phyloP scores from a whole-genome alignment of 441 rosid genomes.

The Adansonia rubrostipa region DNA sequence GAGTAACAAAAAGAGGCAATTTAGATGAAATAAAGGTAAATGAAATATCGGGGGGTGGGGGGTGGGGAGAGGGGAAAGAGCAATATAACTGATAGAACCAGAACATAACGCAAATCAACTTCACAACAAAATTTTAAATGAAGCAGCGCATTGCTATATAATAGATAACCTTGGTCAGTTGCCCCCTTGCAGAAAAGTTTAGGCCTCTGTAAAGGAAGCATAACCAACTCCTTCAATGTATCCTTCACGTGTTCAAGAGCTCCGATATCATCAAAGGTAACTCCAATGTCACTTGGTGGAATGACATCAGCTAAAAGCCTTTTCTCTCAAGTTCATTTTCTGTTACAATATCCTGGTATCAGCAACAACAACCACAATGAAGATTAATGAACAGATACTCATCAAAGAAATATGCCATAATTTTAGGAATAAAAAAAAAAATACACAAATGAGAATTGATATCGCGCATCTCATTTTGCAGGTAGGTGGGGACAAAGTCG shows the following conservation, averaged over 20 bases:
- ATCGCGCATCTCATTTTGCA: neutral
- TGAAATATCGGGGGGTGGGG: neutral
- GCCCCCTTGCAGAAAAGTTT: slow-evolving; percentile 89
- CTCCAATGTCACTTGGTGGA: slow-evolving; percentile 87
- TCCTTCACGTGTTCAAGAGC: slow-evolving; percentile 53
- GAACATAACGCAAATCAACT: neutral
- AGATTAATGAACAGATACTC: slow-evolving; percentile 1
- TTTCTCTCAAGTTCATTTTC: slow-evolving; percentile 88
- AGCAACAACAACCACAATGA: slow-evolving; percentile 26
- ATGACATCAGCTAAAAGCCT: slow-evolving; percentile 87
- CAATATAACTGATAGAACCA: neutral
- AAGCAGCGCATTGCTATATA: slow-evolving; percentile 11
- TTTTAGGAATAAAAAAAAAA: neutral
- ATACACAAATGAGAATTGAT: neutral
- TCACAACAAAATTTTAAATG: neutral
- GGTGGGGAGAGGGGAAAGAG: neutral
- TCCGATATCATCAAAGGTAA: slow-evolving; percentile 85
- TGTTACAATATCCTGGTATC: slow-evolving; percentile 76
- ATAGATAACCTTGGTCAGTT: slow-evolving; percentile 68
- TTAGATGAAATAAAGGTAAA: neutral
- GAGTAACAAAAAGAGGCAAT: neutral
- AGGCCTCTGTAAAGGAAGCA: slow-evolving; percentile 91
- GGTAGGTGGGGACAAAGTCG: slow-evolving; percentile 44
- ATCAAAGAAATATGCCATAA: neutral
- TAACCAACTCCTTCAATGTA: slow-evolving; percentile 76